Percentiles rank a stretch among this genome's conserved stretches.
These are phyloP conservation scores for Raddia distichophylla DNA, from an alignment of 176 grass and related monocot genomes.

Conservation along the genomic window DNA sequence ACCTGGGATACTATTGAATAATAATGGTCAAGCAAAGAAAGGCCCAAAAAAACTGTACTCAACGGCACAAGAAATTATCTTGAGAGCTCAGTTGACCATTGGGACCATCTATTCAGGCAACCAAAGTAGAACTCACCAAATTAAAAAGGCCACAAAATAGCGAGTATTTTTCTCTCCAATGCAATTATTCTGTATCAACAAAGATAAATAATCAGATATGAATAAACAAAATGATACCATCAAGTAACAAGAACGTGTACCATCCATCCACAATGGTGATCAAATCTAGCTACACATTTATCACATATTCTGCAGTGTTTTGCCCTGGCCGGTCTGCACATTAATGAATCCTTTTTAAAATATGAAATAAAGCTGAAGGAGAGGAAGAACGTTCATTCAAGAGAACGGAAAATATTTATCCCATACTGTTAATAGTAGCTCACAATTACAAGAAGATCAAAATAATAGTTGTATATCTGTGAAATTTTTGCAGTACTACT, in stretches of 20 bases:
- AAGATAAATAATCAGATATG: conserved; percentile 38
- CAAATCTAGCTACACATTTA: conserved; percentile 95
- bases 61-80: background rate
- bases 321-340: conserved; percentile 89
- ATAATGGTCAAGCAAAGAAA: conserved; percentile 12
- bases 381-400: conserved; percentile 11
- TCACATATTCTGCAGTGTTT: conserved; percentile 98
- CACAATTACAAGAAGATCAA: conserved; percentile 28
- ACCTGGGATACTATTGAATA: background rate
- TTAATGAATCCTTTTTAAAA: conserved; percentile 42
- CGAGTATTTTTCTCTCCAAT: conserved; percentile 98
- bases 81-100: background rate
- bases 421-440: conserved; percentile 3
- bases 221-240: conserved; percentile 35
- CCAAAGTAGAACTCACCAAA: conserved; percentile 70
- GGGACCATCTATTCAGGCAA: conserved; percentile 20
- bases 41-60: background rate
- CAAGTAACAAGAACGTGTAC: conserved; percentile 48
- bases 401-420: background rate
- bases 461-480: conserved; percentile 21
- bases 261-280: conserved; percentile 99
- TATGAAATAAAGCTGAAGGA: conserved; percentile 31
- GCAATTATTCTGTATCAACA: conserved; percentile 90
- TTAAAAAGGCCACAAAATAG: conserved; percentile 92
- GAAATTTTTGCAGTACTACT: conserved; percentile 13